phyloP scores from a whole-genome alignment of 148 eudicot species.

The Selenicereus undatus region DNA sequence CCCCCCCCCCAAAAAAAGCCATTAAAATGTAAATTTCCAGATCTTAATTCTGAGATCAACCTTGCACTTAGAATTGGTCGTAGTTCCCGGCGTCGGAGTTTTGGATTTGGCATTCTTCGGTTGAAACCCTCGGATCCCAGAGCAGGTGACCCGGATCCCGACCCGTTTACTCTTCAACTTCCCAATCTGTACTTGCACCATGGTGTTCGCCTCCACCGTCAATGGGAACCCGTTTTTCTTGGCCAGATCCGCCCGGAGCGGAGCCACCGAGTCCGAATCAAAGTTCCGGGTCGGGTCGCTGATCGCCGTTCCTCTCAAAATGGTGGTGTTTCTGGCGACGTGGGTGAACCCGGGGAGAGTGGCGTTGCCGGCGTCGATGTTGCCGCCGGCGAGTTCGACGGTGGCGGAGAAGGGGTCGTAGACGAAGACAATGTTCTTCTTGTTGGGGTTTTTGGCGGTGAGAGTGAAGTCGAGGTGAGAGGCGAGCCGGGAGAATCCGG shows the following conservation, averaged over 20 bases:
- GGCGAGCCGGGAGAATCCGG: slow-evolving; percentile 42
- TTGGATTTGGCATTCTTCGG: slow-evolving; percentile 49
- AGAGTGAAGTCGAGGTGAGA: slow-evolving; percentile 63
- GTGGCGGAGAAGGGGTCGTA: slow-evolving; percentile 46
- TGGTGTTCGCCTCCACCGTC: slow-evolving; percentile 46
- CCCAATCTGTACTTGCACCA: slow-evolving; percentile 56
- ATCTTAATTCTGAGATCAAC: slow-evolving; percentile 94
- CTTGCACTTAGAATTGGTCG: slow-evolving; percentile 61
- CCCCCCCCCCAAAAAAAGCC: background rate
- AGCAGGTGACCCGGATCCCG: slow-evolving; percentile 68
- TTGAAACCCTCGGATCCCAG: slow-evolving; percentile 48
- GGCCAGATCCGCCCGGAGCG: slow-evolving; percentile 50
- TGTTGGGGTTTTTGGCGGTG: slow-evolving; percentile 76
- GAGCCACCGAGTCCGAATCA: slow-evolving; percentile 44
- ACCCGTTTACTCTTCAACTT: slow-evolving; percentile 51
- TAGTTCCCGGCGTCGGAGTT: slow-evolving; percentile 34
- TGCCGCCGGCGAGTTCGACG: slow-evolving; percentile 9
- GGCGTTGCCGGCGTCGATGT: slow-evolving; percentile 42
- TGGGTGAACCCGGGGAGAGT: slow-evolving; percentile 44
- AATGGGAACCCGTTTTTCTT: slow-evolving; percentile 56
- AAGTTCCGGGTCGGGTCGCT: slow-evolving; percentile 20
- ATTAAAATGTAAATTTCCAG: slow-evolving; percentile 80
- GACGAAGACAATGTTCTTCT: slow-evolving; percentile 40
- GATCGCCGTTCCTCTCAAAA: slow-evolving; percentile 31
- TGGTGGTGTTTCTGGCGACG: slow-evolving; percentile 35